Evolutionary conservation across 805 yeast genomes (phyloP).

Genomic region (Kuraishia cidri): DNA sequence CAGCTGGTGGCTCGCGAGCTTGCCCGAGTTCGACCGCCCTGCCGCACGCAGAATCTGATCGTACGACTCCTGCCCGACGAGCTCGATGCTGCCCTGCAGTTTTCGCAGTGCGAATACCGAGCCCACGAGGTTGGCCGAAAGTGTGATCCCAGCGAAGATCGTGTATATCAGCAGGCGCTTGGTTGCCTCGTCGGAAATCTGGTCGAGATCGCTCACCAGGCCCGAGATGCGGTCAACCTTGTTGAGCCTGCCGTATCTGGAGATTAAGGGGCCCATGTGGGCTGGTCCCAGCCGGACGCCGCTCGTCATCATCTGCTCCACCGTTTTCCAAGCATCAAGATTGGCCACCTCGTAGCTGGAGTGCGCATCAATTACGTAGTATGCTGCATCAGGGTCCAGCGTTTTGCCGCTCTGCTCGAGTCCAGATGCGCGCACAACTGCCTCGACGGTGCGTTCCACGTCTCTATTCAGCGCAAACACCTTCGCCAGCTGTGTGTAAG

Average conservation of each 20-base stretch:
- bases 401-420: too few relatives aligned
- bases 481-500: too few relatives aligned
- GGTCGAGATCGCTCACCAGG: neutral
- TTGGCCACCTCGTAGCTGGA: neutral
- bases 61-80: conserved; percentile 7
- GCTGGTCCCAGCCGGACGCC: neutral
- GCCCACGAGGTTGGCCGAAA: conserved; percentile 1
- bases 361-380: neutral
- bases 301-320: neutral
- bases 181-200: neutral
- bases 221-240: neutral
- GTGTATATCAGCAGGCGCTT: neutral
- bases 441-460: too few relatives aligned
- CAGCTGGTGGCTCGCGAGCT: conserved; percentile 10
- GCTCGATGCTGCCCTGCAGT: neutral
- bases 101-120: neutral
- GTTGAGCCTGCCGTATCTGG: neutral
- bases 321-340: neutral
- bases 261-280: neutral
- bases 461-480: too few relatives aligned
- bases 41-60: conserved; percentile 10
- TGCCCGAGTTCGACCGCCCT: conserved; percentile 8
- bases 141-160: neutral
- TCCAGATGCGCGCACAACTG: too few relatives aligned
- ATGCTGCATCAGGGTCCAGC: neutral